Evolutionary conservation across 768 basidiomycete species (phyloP), one percentile per base, ranked within the genome.

Genomic region (Lentinus tigrinus): DNA sequence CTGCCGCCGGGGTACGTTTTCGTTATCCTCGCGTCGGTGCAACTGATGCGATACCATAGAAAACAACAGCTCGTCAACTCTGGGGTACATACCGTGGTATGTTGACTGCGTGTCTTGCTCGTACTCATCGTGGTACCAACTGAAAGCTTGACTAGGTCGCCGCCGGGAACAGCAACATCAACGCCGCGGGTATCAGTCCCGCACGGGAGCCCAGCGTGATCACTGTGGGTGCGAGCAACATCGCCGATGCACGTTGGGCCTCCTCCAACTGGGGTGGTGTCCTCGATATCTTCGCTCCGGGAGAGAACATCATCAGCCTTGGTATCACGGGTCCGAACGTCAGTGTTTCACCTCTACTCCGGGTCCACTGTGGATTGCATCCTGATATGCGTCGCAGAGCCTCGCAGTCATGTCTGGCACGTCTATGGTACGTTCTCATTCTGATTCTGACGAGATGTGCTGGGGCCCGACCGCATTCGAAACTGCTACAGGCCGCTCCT

Each of bases 221-320:
- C 47, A 63, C 62, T 16, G 61, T 67, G 26, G 64, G 59, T 19
- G 64, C 66, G 8, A 46, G 46, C 26, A 48, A 47, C 42, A 54
- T 65, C 23, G 31, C 40, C 14, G 63, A 59, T 43, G 36, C 34
- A 4, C 42, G 56, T 2, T 60, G 63, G 10, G 54, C 39, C 36
- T 62, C 60, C 58, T 67, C 66, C 17, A 67, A 67, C 43, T 66
- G 27, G 21, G 66, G 65, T 26, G 17, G 58, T 24, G 28, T 52
- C 43, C 57, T 67, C 34, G 65, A 64, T 44, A 49, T 66, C 19
- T 63, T 56, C 23, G 66, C 65, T 5, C 65, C 65, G 9, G 66
- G 66, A 3, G 31, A 36, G 14, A 5, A 27, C 24, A 38, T 17
- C 46, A 56, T 23, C 21, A 44, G 43, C 24, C 21, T 24, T 10